Conservation (phyloP, 2,329 filamentous ascomycete genomes). For the Colletotrichum phormii region DNA sequence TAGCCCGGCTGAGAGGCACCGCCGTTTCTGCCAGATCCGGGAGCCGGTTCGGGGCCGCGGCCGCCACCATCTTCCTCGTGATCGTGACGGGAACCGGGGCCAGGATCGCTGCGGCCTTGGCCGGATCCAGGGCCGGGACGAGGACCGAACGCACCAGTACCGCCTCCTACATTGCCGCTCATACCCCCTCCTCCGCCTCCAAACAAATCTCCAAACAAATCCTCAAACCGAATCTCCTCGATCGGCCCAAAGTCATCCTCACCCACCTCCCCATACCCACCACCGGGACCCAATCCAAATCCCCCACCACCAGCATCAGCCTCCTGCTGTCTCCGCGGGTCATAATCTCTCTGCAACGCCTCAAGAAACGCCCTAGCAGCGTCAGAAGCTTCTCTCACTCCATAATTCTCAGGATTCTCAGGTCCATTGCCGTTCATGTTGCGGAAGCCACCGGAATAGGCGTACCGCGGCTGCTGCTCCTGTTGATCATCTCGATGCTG, state of each 20-base stretch:
- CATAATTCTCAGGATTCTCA: background rate
- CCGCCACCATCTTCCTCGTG: background rate
- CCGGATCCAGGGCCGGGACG: background rate
- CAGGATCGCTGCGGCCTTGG: too few species aligned
- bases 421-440: background rate
- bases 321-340: background rate
- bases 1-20: background rate
- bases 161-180: background rate
- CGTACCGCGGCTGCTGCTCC: background rate
- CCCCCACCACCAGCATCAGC: too few species aligned
- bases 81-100: background rate
- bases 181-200: background rate
- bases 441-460: background rate
- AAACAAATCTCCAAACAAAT: background rate
- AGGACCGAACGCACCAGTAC: background rate
- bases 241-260: background rate
- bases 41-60: background rate
- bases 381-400: background rate
- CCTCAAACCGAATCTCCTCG: background rate
- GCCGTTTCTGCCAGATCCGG: background rate
- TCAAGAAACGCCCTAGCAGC: background rate
- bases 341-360: background rate
- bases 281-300: background rate
- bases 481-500: background rate
- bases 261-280: background rate